These are phyloP conservation scores for Lecanicillium sp. DNA, from an alignment of 2,329 filamentous ascomycete genomes.

Conservation along the genomic window DNA sequence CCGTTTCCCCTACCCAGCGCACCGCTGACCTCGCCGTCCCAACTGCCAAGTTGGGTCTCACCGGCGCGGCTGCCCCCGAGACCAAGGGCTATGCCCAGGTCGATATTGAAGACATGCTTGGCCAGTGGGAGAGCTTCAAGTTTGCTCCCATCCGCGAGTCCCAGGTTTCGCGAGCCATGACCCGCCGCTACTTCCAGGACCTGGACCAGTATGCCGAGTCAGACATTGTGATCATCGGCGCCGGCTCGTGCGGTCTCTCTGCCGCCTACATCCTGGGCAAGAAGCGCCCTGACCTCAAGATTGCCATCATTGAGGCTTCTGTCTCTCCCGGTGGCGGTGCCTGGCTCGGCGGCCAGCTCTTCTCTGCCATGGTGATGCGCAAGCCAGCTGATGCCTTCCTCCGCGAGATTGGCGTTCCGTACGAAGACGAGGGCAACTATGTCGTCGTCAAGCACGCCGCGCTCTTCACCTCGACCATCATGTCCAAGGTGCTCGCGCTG, in stretches of 20 bases:
- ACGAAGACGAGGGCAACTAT: constrained; percentile 79
- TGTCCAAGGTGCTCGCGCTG: constrained; percentile 74
- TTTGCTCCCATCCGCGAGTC: constrained; percentile 86
- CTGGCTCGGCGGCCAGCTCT: constrained; percentile 90
- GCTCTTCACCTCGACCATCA: constrained; percentile 80
- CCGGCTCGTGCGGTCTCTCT: constrained; percentile 79
- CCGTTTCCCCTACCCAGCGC: constrained; percentile 49
- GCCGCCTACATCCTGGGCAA: constrained; percentile 78
- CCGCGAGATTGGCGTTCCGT: constrained; percentile 70
- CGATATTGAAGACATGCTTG: constrained; percentile 56
- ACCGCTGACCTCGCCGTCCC: constrained; percentile 35
- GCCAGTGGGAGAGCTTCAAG: constrained; percentile 73
- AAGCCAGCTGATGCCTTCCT: constrained; percentile 86
- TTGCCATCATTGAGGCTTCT: constrained; percentile 81
- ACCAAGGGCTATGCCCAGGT: constrained; percentile 21
- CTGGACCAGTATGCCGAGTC: constrained; percentile 84
- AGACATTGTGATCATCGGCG: constrained; percentile 88
- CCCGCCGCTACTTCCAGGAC: constrained; percentile 84
- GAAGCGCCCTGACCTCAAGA: constrained; percentile 80
- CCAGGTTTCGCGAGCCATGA: constrained; percentile 90
- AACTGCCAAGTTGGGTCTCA: constrained; percentile 35
- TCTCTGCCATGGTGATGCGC: constrained; percentile 92
- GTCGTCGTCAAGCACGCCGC: constrained; percentile 93
- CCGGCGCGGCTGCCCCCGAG: constrained; percentile 24
- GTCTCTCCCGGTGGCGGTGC: constrained; percentile 83